Evolutionary conservation across 495 filamentous ascomycete genomes (phyloP).

Genomic region (Coniosporium apollinis): DNA sequence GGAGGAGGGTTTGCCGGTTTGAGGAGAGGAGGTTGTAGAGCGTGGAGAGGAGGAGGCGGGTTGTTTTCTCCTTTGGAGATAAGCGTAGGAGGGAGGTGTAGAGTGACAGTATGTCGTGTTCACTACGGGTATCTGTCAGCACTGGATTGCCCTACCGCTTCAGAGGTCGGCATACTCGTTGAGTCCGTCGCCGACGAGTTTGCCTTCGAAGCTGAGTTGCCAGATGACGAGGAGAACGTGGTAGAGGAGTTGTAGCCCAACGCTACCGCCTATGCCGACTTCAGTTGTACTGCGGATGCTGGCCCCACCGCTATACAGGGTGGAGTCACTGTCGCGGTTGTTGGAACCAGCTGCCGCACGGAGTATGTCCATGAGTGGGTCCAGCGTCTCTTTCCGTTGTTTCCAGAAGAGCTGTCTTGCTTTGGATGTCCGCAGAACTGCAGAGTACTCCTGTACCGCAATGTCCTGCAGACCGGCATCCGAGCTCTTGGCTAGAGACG

Average conservation of each 20-base stretch:
- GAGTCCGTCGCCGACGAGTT: conserved; percentile 65
- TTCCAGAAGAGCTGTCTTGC: conserved; percentile 80
- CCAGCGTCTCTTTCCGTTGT: conserved; percentile 64
- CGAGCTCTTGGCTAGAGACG: conserved; percentile 60
- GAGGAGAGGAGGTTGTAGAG: conserved; percentile 66
- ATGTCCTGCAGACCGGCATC: conserved; percentile 89
- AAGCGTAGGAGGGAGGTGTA: conserved; percentile 79
- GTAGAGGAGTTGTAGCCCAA: conserved; percentile 87
- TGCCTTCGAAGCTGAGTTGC: conserved; percentile 88
- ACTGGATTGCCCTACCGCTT: too few relatives aligned
- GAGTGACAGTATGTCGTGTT: conserved; percentile 80
- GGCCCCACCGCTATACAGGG: conserved; percentile 50
- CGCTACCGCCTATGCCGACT: conserved; percentile 54
- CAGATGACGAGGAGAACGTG: conserved; percentile 84
- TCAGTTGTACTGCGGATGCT: conserved; percentile 40
- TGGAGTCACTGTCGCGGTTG: conserved; percentile 43
- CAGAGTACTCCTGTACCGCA: conserved; percentile 79
- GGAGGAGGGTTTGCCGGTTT: conserved; percentile 65
- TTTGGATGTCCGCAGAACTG: conserved; percentile 56
- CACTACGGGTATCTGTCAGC: conserved; percentile 39
- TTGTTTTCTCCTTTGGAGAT: conserved; percentile 96
- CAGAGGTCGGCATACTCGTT: conserved; percentile 55
- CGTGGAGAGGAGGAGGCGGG: conserved; percentile 75
- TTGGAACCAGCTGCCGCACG: conserved; percentile 53
- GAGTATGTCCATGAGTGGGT: conserved; percentile 68